Percentiles rank a stretch among this genome's conserved stretches.
phyloP scores from a whole-genome alignment of 2,329 filamentous ascomycete genomes.

The Aureobasidium sp. region DNA sequence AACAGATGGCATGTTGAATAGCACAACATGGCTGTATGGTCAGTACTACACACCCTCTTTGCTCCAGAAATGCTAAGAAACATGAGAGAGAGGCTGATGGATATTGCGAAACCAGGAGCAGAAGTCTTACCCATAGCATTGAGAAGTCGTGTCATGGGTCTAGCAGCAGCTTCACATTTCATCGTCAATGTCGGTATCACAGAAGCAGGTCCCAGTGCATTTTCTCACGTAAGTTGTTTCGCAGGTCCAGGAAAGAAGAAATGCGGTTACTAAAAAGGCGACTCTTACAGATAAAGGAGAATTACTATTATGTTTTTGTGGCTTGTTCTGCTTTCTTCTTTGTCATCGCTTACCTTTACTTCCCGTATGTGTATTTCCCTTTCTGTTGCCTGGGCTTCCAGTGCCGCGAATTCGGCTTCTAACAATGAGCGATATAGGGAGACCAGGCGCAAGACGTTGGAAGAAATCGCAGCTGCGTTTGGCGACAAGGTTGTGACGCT shows the following conservation, averaged over 20 bases:
- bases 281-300: slow-evolving; percentile 63
- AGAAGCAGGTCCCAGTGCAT: slow-evolving; percentile 32
- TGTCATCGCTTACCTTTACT: slow-evolving; percentile 59
- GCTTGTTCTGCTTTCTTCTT: slow-evolving; percentile 59
- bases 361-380: slow-evolving; percentile 53
- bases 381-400: too few species aligned
- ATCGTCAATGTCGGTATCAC: slow-evolving; percentile 54
- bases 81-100: too few species aligned
- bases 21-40: slow-evolving; percentile 62
- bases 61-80: too few species aligned
- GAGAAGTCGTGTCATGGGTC: slow-evolving; percentile 61
- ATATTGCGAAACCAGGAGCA: slow-evolving; percentile 35
- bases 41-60: too few species aligned
- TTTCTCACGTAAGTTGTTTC: slow-evolving; percentile 7
- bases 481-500: slow-evolving; percentile 36
- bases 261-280: too few species aligned
- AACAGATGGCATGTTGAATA: slow-evolving; percentile 60
- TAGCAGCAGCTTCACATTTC: slow-evolving; percentile 57
- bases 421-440: slow-evolving; percentile 27
- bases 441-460: slow-evolving; percentile 34
- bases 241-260: background rate
- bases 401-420: too few species aligned
- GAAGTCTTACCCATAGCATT: slow-evolving; percentile 61
- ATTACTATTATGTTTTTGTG: slow-evolving; percentile 69
- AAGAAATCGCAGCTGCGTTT: slow-evolving; percentile 36